Conservation (phyloP, 805 yeast genomes). For the Barnettozyma californica region DNA sequence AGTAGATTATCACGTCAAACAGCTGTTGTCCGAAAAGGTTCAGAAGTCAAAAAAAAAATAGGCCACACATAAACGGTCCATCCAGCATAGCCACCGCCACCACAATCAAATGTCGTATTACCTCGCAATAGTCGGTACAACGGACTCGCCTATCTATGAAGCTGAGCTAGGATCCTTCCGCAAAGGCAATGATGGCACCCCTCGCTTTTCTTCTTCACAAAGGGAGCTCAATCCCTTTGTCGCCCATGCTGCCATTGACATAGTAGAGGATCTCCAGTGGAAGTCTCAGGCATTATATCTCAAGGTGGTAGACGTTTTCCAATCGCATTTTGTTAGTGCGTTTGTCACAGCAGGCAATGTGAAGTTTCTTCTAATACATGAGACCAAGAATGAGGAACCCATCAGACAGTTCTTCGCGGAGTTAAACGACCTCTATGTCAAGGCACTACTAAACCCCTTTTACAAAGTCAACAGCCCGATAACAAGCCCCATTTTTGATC, state of each 20-base stretch:
- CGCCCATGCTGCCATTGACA: slow-evolving; percentile 81
- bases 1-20: too few species aligned
- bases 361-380: slow-evolving; percentile 70
- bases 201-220: slow-evolving; percentile 45
- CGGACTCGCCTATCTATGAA: slow-evolving; percentile 83
- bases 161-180: slow-evolving; percentile 76
- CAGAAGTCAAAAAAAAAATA: not conserved
- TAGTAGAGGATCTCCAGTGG: slow-evolving; percentile 91
- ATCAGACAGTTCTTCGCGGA: slow-evolving; percentile 82
- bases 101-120: slow-evolving; percentile 63
- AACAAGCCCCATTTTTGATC: slow-evolving; percentile 67
- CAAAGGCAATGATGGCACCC: slow-evolving; percentile 56
- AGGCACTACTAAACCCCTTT: slow-evolving; percentile 81
- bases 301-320: slow-evolving; percentile 79
- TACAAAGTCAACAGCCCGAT: slow-evolving; percentile 74
- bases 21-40: not conserved
- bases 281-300: slow-evolving; percentile 56
- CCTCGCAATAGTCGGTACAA: slow-evolving; percentile 81
- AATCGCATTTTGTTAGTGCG: slow-evolving; percentile 77
- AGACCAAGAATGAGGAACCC: slow-evolving; percentile 55
- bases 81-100: not conserved
- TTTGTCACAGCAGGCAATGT: slow-evolving; percentile 85
- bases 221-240: slow-evolving; percentile 83
- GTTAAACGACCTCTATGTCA: slow-evolving; percentile 81
- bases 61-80: not conserved